A percentile compares a stretch with the other conserved stretches of the same genome.
These are phyloP conservation scores for Cryphonectria nitschkei DNA, from an alignment of 2,329 filamentous ascomycete genomes.

Conservation along the genomic window DNA sequence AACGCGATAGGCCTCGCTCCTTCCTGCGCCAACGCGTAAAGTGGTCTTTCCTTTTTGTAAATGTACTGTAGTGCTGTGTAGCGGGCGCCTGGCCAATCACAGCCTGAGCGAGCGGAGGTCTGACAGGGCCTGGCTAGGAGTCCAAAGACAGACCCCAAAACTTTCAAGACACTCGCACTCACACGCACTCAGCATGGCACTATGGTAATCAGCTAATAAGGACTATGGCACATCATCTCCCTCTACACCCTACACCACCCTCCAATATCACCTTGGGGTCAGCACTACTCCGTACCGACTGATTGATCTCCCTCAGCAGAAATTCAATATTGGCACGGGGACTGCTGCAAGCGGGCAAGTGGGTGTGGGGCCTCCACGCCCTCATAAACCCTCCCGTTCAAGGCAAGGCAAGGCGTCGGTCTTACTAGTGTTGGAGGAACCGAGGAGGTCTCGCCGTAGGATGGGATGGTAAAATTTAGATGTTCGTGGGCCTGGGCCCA, in stretches of 20 bases:
- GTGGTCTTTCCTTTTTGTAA: neutral
- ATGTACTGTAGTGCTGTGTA: neutral
- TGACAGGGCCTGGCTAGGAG: neutral
- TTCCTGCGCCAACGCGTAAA: slow-evolving; percentile 7
- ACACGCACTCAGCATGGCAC: neutral
- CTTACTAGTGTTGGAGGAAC: slow-evolving; percentile 4
- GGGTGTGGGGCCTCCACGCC: slow-evolving; percentile 1
- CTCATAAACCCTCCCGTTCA: neutral
- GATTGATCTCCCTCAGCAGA: neutral
- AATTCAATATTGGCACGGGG: slow-evolving; percentile 1
- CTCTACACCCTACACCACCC: neutral
- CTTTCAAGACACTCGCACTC: neutral
- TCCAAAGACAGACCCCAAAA: slow-evolving; percentile 1
- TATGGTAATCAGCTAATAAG: neutral
- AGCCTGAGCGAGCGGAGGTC: neutral
- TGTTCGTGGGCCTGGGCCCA: neutral
- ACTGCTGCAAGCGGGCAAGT: neutral
- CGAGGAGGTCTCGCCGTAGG: neutral
- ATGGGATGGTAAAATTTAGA: neutral
- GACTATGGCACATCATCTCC: neutral
- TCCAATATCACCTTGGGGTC: neutral
- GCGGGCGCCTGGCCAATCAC: neutral
- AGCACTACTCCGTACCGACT: neutral
- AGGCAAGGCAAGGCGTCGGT: slow-evolving; percentile 1
- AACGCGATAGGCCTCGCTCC: neutral